phyloP scores from a whole-genome alignment of 805 yeast species.

The Kodamaea kaohsiungensis region DNA sequence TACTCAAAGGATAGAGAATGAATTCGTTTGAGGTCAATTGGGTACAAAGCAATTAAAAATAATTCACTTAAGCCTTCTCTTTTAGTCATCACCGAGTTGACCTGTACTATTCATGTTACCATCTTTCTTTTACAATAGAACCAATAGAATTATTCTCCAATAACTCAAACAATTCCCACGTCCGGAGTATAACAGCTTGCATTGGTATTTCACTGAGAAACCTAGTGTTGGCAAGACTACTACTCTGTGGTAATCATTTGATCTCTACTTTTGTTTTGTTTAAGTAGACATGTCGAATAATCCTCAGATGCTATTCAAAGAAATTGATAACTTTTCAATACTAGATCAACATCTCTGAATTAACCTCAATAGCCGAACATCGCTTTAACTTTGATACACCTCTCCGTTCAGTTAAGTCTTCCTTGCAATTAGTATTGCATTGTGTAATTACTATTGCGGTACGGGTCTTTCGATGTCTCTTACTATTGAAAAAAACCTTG shows the following conservation, averaged over 20 bases:
- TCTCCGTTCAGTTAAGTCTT: not conserved
- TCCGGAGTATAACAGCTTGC: not conserved
- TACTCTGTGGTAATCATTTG: not conserved
- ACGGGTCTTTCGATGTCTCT: slow-evolving; percentile 6
- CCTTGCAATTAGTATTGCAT: not conserved
- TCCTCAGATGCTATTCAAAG: not conserved
- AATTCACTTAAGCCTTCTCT: not conserved
- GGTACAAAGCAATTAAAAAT: no score
- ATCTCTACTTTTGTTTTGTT: not conserved
- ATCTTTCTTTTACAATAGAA: not conserved
- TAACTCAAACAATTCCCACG: not conserved
- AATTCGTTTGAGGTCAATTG: not conserved
- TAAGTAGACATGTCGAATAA: not conserved
- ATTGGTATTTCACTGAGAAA: not conserved
- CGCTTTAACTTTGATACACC: not conserved
- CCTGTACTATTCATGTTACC: not conserved
- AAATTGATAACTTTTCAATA: not conserved
- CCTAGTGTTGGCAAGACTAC: not conserved
- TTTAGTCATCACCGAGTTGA: not conserved
- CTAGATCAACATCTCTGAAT: not conserved
- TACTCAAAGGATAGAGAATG: not conserved
- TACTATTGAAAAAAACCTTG: not conserved
- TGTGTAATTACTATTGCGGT: slow-evolving; percentile 2
- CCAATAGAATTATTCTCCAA: not conserved
- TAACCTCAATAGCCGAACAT: not conserved